A percentile compares a stretch with the other conserved stretches of the same genome.
Conservation (phyloP, 331 rosid species). For the Ulmus americana region DNA sequence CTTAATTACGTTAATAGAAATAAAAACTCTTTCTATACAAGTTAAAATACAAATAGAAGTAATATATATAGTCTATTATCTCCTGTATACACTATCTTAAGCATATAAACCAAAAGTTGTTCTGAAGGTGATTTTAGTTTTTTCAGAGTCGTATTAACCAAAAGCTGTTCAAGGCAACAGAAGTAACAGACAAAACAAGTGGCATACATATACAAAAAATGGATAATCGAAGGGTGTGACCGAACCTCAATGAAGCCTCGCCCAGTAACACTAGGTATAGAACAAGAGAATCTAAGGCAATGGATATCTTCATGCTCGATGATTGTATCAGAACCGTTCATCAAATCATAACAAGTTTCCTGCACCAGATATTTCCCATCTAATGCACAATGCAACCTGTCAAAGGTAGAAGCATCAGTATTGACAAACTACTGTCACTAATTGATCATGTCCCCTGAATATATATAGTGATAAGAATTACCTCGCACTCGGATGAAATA, state of each 20-base stretch:
- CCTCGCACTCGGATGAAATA: slow-evolving; percentile 57
- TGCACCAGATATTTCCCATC: slow-evolving; percentile 81
- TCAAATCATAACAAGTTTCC: slow-evolving; percentile 47
- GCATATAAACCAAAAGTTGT: not conserved
- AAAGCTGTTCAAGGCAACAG: not conserved
- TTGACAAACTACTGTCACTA: not conserved
- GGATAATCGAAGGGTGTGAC: not conserved
- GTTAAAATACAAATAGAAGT: not conserved
- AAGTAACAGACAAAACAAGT: not conserved
- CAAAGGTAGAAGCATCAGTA: not conserved
- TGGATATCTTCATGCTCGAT: slow-evolving; percentile 46
- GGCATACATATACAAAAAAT: not conserved
- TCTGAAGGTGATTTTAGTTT: not conserved
- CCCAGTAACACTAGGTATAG: slow-evolving; percentile 58
- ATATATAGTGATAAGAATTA: slow-evolving; percentile 6
- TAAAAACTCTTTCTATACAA: not conserved
- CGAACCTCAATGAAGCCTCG: slow-evolving; percentile 90
- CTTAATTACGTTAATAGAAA: not conserved
- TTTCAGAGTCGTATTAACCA: not conserved
- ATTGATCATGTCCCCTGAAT: not conserved
- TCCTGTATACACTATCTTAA: not conserved
- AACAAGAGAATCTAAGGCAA: slow-evolving; percentile 58
- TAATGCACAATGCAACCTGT: slow-evolving; percentile 80
- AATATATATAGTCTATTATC: not conserved
- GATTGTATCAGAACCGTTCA: slow-evolving; percentile 36